Base-by-base conservation (phyloP, 768 basidiomycete genomes). In the Boletellus ananas region DNA sequence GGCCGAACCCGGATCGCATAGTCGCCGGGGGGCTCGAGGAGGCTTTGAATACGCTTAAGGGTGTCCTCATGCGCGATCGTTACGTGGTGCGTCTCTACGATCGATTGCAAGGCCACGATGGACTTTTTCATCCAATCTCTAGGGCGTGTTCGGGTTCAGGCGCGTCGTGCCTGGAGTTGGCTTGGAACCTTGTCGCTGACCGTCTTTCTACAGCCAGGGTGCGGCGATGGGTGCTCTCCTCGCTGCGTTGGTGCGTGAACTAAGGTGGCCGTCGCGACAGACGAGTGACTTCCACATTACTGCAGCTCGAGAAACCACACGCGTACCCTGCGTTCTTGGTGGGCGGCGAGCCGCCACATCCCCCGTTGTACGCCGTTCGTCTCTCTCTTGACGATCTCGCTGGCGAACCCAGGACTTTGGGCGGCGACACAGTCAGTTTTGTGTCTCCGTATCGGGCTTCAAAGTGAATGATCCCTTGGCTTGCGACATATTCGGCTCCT, bases 101-200 rank as follows among this genome's bases (percentile, higher is more conserved):
- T 3, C 23, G 23, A 25, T n/a, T n/a, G n/a, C n/a, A n/a, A n/a
- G n/a, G n/a, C 10, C 29, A 6, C 23, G 23, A 5, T 23, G 23
- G 23, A 23, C 23, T 5, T 23, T 23, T 23, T 23, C 3, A 29
- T 29, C 4, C 27, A 29, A 3, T 11, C 23, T 36, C 17, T 57
- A 90, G 87, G 89, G 87, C 23, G 79, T 90, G 8, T 77, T 91
- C 59, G 89, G 89, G 6, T 90, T 90, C 63, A 90, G 87, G 85
- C 83, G 25, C 25, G 67, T 50, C 51, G 12, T 43, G 31, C 34
- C 17, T 11, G 21, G 23, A 14, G 33, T 0, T 10, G 31, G 12
- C 8, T 1, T 35, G 9, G 27, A 25, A 25, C 23, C 47, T 14
- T 54, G 34, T 20, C 38, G 14, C 27, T 45, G 31, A 60, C 49